A percentile compares a stretch with the other conserved stretches of the same genome.
phyloP scores from a whole-genome alignment of 1,139 yeast genomes.

The Debaryomyces psychrophilus region DNA sequence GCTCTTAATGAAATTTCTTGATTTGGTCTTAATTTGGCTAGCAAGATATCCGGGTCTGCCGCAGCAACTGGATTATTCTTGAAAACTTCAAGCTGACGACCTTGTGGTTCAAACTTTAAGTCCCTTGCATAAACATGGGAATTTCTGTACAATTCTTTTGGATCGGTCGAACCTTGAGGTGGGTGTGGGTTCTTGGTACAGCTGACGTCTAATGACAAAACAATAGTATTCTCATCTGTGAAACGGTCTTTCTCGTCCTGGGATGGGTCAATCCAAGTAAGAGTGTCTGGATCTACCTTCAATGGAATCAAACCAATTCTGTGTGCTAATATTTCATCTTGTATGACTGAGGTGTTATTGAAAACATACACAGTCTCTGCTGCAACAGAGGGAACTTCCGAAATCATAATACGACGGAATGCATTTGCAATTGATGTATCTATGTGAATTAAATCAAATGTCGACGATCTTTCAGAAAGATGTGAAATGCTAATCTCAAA shows the following conservation, averaged over 20 bases:
- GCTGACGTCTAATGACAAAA: conserved; percentile 74
- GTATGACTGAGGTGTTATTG: conserved; percentile 94
- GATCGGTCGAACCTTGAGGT: conserved; percentile 76
- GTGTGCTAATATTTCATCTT: conserved; percentile 95
- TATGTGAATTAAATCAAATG: conserved; percentile 82
- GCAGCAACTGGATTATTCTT: conserved; percentile 73
- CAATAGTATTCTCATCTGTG: conserved; percentile 88
- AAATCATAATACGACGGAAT: conserved; percentile 93
- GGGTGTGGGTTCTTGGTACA: conserved; percentile 89
- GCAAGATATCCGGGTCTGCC: conserved; percentile 81
- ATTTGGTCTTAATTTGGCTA: conserved; percentile 94
- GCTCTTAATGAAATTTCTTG: conserved; percentile 91
- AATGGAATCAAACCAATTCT: conserved; percentile 92
- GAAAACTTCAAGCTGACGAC: conserved; percentile 73
- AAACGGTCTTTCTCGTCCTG: conserved; percentile 69
- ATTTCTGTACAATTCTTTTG: conserved; percentile 79
- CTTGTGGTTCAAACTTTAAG: conserved; percentile 88
- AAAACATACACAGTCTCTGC: conserved; percentile 87
- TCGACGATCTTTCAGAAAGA: conserved; percentile 70
- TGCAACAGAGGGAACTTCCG: conserved; percentile 96
- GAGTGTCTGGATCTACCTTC: conserved; percentile 86
- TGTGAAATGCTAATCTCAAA: conserved; percentile 72
- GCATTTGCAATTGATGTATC: conserved; percentile 97
- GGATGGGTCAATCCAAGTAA: conserved; percentile 72
- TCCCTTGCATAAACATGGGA: conserved; percentile 87